These are phyloP conservation scores for Platanthera guangdongensis DNA, from an alignment of 106 monocot genomes.

Conservation along the genomic window DNA sequence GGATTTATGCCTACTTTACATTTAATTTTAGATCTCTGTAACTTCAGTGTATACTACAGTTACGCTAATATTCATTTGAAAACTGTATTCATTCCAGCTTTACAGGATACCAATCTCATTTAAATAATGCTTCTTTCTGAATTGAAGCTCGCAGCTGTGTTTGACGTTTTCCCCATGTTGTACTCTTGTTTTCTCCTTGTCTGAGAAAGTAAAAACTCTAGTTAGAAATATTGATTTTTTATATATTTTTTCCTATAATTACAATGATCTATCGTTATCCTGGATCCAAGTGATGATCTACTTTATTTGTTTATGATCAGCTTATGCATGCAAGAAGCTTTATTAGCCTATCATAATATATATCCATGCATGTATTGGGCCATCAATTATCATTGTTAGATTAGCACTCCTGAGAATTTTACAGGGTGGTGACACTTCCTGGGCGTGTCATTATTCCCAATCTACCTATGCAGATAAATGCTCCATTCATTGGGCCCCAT, in stretches of 20 bases:
- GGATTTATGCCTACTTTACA: background rate
- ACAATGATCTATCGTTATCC: background rate
- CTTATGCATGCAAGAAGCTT: too few relatives aligned
- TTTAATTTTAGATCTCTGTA: background rate
- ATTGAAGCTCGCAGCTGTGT: conserved; percentile 2
- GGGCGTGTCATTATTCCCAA: too few relatives aligned
- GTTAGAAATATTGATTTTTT: background rate
- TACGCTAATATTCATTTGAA: background rate
- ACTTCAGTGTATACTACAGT: background rate
- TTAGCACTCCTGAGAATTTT: too few relatives aligned
- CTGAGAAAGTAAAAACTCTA: background rate
- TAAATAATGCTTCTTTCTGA: background rate
- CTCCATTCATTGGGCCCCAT: too few relatives aligned
- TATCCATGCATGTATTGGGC: too few relatives aligned
- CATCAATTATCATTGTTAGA: too few relatives aligned
- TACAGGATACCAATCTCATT: background rate
- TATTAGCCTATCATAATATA: too few relatives aligned
- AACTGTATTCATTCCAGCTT: background rate
- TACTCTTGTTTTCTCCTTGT: background rate
- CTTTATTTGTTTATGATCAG: background rate
- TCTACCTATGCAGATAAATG: too few relatives aligned
- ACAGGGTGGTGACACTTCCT: too few relatives aligned
- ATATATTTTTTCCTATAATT: background rate
- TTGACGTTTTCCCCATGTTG: background rate
- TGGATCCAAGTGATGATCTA: background rate